Evolutionary conservation across 345 rosid species (phyloP).

Genomic region (Streptanthus diversifolius): DNA sequence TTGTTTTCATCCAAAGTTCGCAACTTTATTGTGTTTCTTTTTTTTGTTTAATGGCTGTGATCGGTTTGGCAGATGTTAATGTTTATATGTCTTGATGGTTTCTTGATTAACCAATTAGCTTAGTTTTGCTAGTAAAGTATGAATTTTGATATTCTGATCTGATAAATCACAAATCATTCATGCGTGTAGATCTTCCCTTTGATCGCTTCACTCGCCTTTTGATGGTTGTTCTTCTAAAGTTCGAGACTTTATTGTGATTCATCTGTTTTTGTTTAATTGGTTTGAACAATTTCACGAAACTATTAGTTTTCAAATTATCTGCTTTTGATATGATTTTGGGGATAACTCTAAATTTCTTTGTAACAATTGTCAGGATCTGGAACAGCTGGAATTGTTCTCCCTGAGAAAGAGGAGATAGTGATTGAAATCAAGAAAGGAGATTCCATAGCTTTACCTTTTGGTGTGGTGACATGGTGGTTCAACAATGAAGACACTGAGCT

Average conservation of each 20-base stretch:
- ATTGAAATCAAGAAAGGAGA: slow-evolving; percentile 79
- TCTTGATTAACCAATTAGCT: neutral
- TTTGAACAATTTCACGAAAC: neutral
- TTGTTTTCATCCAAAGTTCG: neutral
- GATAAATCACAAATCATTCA: neutral
- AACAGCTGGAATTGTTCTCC: slow-evolving; percentile 77
- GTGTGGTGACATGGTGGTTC: slow-evolving; percentile 90
- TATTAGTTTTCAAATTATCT: too few relatives aligned
- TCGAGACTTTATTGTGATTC: neutral
- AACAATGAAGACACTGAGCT: slow-evolving; percentile 74
- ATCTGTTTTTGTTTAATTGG: neutral
- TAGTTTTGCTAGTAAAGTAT: neutral
- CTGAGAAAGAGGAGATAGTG: slow-evolving; percentile 86
- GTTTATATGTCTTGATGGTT: neutral
- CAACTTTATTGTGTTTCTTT: neutral
- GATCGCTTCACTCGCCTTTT: neutral
- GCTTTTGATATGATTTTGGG: neutral
- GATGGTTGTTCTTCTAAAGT: neutral
- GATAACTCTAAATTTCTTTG: neutral
- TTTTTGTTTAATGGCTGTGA: neutral
- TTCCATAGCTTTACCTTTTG: slow-evolving; percentile 85
- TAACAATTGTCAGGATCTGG: slow-evolving; percentile 51
- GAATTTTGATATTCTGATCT: neutral
- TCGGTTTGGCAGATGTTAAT: too few relatives aligned
- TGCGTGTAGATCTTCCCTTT: neutral